Percentiles rank a stretch among this genome's conserved stretches.
These are phyloP conservation scores for Calamus simplicifolius DNA, from an alignment of 176 grass and related monocot genomes.

Conservation along the genomic window DNA sequence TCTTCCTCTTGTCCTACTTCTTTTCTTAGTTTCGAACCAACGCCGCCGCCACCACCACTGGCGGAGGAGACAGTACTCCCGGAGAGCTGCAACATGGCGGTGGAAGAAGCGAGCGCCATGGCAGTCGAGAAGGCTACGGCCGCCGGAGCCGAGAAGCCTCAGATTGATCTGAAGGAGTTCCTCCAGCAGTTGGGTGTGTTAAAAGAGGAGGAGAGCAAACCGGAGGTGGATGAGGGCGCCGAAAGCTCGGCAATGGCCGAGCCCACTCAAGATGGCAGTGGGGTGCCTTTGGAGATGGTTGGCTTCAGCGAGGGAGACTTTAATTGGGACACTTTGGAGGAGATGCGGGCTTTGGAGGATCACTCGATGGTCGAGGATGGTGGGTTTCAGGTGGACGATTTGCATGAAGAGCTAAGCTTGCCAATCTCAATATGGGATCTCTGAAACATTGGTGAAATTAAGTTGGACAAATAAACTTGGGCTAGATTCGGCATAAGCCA, in stretches of 20 bases:
- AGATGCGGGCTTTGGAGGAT: slow-evolving; percentile 55
- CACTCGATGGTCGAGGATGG: slow-evolving; percentile 25
- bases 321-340: slow-evolving; percentile 82
- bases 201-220: slow-evolving; percentile 8
- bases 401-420: slow-evolving; percentile 66
- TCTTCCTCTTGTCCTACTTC: background rate
- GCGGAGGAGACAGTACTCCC: slow-evolving; percentile 5
- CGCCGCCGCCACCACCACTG: slow-evolving; percentile 5
- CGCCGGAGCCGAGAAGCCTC: slow-evolving; percentile 38
- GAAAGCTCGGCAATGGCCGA: too few relatives aligned
- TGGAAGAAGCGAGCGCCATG: background rate
- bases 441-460: slow-evolving; percentile 13
- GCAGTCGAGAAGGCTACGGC: background rate
- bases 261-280: background rate
- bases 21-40: slow-evolving; percentile 5
- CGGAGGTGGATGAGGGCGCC: slow-evolving; percentile 14
- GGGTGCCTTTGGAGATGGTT: slow-evolving; percentile 20
- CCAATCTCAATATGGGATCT: slow-evolving; percentile 88
- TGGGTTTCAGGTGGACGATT: slow-evolving; percentile 57
- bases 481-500: too few relatives aligned
- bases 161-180: slow-evolving; percentile 98
- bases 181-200: slow-evolving; percentile 94
- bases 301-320: slow-evolving; percentile 45
- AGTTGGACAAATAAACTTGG: too few relatives aligned
- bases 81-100: background rate